Base-by-base conservation (phyloP, 176 grass and related monocot genomes). In the Triticum dicoccoides region DNA sequence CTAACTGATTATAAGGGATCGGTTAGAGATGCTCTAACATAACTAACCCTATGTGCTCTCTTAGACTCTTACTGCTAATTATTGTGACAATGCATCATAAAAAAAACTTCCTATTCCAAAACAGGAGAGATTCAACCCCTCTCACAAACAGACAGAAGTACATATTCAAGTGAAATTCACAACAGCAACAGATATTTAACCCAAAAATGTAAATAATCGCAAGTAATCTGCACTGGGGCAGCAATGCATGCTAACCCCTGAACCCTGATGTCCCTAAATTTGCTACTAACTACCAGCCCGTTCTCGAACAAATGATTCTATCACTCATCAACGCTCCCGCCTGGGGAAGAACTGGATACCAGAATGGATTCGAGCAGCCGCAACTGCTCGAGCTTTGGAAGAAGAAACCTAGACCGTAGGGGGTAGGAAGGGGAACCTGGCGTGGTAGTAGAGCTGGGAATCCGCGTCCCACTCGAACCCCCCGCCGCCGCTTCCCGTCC, bases 391-490 rank as follows among this genome's bases (percentile, higher is more conserved):
- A 49, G 32, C 14, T 39, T 39, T 33, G 21, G 11, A 21, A 78
- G n/a, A 27, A 80, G 72, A 44, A 51, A 74, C 13, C 13, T 23
- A 74, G 69, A 51, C 51, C 35, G 66, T 24, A 44, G n/a, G 20
- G 61, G 23, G 65, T 20, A n/a, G 38, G 67, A 17, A 9, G 11
- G 14, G 15, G 47, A 45, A 95, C 94, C 91, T 87, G 85, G 85
- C 80, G 79, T 97, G 89, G 89, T 88, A 88, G 70, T 90, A 97
- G 69, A 94, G 92, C 69, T 97, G 89, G 0, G 90, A 92, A 32
- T 84, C 87, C 17, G 82, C 87, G 33, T 94, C 91, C 94, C 94
- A 94, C 61, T 81, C 79, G 80, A 94, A 92, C 2, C 88, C 90
- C 4, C 12, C 52, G 65, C 64, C 65, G 7, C 74, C 59, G 69